phyloP scores from a whole-genome alignment of 1,284 basidiomycete species.

The Heterobasidion parviporum region DNA sequence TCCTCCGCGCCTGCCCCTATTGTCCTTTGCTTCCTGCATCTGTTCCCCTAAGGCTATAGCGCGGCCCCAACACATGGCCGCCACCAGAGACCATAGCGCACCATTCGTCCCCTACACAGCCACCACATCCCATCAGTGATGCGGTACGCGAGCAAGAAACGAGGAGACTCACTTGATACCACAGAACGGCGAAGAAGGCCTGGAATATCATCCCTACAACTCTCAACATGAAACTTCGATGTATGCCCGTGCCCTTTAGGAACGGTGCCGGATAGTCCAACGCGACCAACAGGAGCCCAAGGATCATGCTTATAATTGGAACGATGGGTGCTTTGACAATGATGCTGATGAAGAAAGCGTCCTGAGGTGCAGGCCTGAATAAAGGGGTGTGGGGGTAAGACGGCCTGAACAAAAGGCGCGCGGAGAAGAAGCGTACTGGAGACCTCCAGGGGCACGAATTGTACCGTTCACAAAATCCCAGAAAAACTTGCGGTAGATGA shows the following conservation, averaged over 20 bases:
- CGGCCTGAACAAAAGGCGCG: neutral
- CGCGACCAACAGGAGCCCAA: conserved; percentile 49
- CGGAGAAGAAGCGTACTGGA: conserved; percentile 53
- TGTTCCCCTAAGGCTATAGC: conserved; percentile 57
- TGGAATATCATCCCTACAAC: conserved; percentile 60
- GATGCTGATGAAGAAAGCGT: conserved; percentile 55
- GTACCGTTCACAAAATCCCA: conserved; percentile 77
- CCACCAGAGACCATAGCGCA: conserved; percentile 63
- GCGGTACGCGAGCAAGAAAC: neutral
- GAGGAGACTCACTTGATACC: conserved; percentile 61
- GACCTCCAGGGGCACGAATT: conserved; percentile 64
- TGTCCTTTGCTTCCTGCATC: conserved; percentile 57
- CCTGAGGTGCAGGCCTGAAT: conserved; percentile 56
- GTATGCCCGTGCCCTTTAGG: conserved; percentile 46
- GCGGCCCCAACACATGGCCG: conserved; percentile 54
- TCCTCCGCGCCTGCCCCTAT: conserved; percentile 47
- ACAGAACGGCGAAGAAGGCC: conserved; percentile 58
- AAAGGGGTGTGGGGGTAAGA: neutral
- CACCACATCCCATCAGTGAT: conserved; percentile 1
- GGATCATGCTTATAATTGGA: conserved; percentile 54
- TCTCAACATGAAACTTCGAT: conserved; percentile 58
- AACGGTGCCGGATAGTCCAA: conserved; percentile 62
- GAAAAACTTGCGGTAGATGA: conserved; percentile 85
- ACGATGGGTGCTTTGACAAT: conserved; percentile 72
- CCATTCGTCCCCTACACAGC: conserved; percentile 62